A percentile compares a stretch with the other conserved stretches of the same genome.
Evolutionary conservation across 805 yeast genomes (phyloP).

Genomic region (Scheffersomyces stipitis): DNA sequence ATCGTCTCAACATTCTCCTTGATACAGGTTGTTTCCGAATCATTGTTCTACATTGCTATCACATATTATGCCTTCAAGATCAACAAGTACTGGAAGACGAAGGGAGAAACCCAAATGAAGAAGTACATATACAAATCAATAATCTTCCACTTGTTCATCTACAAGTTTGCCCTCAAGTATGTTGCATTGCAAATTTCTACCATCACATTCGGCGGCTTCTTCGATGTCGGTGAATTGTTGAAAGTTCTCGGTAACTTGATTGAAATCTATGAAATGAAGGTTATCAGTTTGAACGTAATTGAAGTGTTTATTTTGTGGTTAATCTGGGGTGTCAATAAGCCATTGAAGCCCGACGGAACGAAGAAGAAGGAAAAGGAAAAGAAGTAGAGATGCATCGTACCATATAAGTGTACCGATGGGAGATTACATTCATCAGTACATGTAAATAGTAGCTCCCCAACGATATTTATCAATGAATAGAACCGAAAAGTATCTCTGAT

Average conservation of each 20-base stretch:
- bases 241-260: not conserved
- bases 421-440: too few relatives aligned
- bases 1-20: not conserved
- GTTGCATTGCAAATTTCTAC: slow-evolving; percentile 2
- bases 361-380: not conserved
- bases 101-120: slow-evolving; percentile 2
- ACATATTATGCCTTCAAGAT: not conserved
- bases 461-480: too few relatives aligned
- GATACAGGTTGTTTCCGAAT: not conserved
- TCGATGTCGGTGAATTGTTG: slow-evolving; percentile 11
- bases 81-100: not conserved
- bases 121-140: slow-evolving; percentile 1
- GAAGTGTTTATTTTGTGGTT: slow-evolving; percentile 10
- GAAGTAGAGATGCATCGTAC: too few relatives aligned
- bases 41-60: not conserved
- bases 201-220: slow-evolving; percentile 5
- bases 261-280: not conserved
- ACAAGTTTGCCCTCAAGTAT: slow-evolving; percentile 5
- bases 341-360: not conserved
- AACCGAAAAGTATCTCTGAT: too few relatives aligned
- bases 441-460: too few relatives aligned
- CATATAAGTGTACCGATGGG: too few relatives aligned
- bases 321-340: slow-evolving; percentile 7
- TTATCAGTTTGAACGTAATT: not conserved
- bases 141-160: slow-evolving; percentile 7